phyloP scores from a whole-genome alignment of 306 rosid genomes.

The Cucurbita ficifolia region DNA sequence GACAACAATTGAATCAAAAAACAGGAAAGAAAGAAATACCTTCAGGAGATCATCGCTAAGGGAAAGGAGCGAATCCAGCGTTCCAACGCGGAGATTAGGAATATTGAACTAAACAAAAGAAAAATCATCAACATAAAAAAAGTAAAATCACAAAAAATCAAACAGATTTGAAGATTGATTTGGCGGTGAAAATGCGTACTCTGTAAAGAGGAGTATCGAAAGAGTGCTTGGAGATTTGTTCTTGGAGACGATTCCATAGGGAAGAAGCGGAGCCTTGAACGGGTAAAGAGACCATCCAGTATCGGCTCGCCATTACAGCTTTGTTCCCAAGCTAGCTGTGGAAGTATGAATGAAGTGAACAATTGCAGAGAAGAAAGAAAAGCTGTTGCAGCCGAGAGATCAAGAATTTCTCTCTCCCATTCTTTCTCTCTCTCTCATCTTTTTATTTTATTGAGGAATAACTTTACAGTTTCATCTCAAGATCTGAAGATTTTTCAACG shows the following conservation, averaged over 20 bases:
- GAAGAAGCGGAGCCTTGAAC: conserved; percentile 60
- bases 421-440: neutral
- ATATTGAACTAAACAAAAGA: conserved; percentile 44
- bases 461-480: neutral
- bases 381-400: conserved; percentile 5
- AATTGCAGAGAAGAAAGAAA: neutral
- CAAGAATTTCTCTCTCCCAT: conserved; percentile 16
- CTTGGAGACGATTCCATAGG: conserved; percentile 68
- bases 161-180: conserved; percentile 26
- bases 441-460: neutral
- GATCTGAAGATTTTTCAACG: neutral
- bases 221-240: conserved; percentile 82
- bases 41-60: conserved; percentile 93
- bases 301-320: conserved; percentile 64
- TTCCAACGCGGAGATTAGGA: conserved; percentile 94
- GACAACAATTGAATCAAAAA: neutral
- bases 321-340: conserved; percentile 4
- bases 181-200: conserved; percentile 21
- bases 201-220: conserved; percentile 91
- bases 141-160: neutral
- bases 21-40: conserved; percentile 24
- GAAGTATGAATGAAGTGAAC: neutral
- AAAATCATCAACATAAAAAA: neutral
- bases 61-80: conserved; percentile 92
- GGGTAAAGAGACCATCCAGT: conserved; percentile 86